Conservation (phyloP, 345 rosid species). For the Aurinia saxatilis region DNA sequence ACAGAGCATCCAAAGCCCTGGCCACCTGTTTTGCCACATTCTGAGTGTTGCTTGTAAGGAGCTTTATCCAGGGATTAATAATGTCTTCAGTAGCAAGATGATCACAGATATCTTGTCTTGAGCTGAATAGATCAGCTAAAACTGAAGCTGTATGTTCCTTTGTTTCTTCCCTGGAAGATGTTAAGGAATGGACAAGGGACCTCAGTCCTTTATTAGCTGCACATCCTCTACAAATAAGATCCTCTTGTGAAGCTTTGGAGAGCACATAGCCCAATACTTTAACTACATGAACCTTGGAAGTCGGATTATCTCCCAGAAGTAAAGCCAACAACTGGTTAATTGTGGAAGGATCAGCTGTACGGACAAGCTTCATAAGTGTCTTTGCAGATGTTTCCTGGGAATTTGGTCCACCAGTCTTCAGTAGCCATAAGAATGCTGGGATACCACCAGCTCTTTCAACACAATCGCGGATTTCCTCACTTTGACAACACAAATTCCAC, state of each 20-base stretch:
- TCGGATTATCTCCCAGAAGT: slow-evolving; percentile 57
- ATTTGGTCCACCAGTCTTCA: slow-evolving; percentile 59
- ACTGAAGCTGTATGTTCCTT: slow-evolving; percentile 77
- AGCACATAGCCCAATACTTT: slow-evolving; percentile 78
- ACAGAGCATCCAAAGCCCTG: slow-evolving; percentile 72
- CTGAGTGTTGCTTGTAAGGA: slow-evolving; percentile 62
- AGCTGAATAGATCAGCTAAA: slow-evolving; percentile 72
- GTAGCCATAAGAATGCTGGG: slow-evolving; percentile 72
- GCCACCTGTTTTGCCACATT: slow-evolving; percentile 61
- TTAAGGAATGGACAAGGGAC: slow-evolving; percentile 62
- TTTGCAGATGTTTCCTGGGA: slow-evolving; percentile 70
- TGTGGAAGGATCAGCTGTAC: slow-evolving; percentile 71
- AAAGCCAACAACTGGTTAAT: slow-evolving; percentile 69
- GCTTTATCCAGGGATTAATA: slow-evolving; percentile 62
- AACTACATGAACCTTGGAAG: slow-evolving; percentile 55
- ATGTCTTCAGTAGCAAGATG: slow-evolving; percentile 35
- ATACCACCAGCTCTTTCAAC: slow-evolving; percentile 88
- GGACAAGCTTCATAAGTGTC: slow-evolving; percentile 61
- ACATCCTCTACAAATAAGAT: slow-evolving; percentile 56
- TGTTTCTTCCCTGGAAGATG: slow-evolving; percentile 65
- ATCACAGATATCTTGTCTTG: slow-evolving; percentile 72
- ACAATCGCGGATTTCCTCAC: slow-evolving; percentile 84
- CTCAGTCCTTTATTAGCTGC: slow-evolving; percentile 76
- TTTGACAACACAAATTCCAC: slow-evolving; percentile 75
- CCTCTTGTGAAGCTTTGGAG: slow-evolving; percentile 51